Conservation (phyloP, 345 rosid genomes). For the Brassica carinata region DNA sequence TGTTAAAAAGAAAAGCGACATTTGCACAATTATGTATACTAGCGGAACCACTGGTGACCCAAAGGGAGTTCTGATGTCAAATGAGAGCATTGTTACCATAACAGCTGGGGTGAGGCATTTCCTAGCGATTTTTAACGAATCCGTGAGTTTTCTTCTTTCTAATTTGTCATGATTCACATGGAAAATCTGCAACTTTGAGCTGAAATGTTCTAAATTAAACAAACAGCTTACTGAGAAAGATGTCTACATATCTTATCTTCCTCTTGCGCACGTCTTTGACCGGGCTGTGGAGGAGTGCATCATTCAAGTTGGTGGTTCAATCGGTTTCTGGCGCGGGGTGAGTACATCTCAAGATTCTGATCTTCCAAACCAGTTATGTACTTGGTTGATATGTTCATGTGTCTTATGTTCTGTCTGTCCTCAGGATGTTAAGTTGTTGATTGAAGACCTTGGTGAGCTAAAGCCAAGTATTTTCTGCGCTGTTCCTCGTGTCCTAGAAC, state of each 20-base stretch:
- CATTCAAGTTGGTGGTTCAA: conserved; percentile 74
- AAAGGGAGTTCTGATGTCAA: conserved; percentile 92
- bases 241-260: conserved; percentile 90
- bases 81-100: conserved; percentile 74
- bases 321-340: conserved; percentile 99
- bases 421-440: conserved; percentile 87
- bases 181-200: neutral
- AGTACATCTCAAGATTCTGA: conserved; percentile 34
- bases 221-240: conserved; percentile 48
- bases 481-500: conserved; percentile 92
- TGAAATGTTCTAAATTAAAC: neutral
- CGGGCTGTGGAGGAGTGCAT: conserved; percentile 86
- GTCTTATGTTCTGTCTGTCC: neutral
- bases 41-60: conserved; percentile 99
- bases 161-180: neutral
- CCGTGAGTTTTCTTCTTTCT: conserved; percentile 45
- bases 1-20: conserved; percentile 62
- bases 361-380: neutral
- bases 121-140: conserved; percentile 60
- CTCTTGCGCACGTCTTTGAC: conserved; percentile 96
- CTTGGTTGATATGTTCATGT: neutral
- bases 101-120: conserved; percentile 73
- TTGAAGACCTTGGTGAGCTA: conserved; percentile 91
- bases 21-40: conserved; percentile 98
- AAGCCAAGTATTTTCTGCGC: conserved; percentile 92